Percentiles rank a stretch among this genome's conserved stretches.
phyloP scores from a whole-genome alignment of 768 basidiomycete genomes.

The Crucibulum laeve region DNA sequence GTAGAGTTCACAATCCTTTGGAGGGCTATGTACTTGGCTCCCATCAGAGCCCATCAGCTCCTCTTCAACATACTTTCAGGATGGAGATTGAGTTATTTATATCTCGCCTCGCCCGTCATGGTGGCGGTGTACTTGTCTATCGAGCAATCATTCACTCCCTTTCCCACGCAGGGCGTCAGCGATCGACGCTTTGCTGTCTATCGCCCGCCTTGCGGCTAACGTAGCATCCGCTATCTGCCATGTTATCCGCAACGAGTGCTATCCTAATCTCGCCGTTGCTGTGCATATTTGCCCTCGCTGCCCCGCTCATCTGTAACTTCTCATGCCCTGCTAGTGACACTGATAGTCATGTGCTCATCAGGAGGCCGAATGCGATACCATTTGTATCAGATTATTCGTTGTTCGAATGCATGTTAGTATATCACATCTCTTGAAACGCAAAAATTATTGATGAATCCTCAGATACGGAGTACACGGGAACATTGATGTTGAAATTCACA shows the following conservation, averaged over 20 bases:
- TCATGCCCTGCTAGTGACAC: slow-evolving; percentile 7
- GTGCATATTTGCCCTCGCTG: background rate
- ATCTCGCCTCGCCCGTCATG: too few species aligned
- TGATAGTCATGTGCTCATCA: background rate
- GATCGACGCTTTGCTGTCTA: too few species aligned
- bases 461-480: background rate
- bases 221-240: background rate
- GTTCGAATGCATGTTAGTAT: slow-evolving; percentile 9
- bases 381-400: slow-evolving; percentile 5
- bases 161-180: too few species aligned
- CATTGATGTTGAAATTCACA: background rate
- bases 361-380: slow-evolving; percentile 1
- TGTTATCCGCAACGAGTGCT: background rate
- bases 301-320: slow-evolving; percentile 3
- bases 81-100: too few species aligned
- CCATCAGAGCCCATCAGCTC: too few species aligned
- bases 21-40: too few species aligned
- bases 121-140: too few species aligned
- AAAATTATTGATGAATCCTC: background rate
- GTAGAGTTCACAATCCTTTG: too few species aligned
- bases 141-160: too few species aligned
- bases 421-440: background rate
- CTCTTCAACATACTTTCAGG: too few species aligned
- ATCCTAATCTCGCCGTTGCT: background rate
- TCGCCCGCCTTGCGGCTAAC: too few species aligned